Base-by-base conservation (phyloP, 495 filamentous ascomycete species). In the Xylaria venustula region DNA sequence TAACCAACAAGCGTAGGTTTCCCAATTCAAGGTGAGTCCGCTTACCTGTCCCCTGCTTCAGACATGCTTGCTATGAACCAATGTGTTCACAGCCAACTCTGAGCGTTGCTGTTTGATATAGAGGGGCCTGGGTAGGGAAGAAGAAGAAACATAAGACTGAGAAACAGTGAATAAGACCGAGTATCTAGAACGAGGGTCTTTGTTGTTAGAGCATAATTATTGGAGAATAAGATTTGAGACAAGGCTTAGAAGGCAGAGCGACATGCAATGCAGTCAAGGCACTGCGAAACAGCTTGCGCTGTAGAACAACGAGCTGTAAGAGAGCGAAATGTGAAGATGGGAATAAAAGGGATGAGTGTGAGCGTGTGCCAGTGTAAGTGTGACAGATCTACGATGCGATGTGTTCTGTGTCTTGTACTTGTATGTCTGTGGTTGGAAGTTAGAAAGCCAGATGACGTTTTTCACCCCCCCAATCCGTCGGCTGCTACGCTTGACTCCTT, bases 31-130 rank as follows among this genome's bases (percentile, higher is more conserved):
- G 37, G 14, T 40, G 14, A 40, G 14, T 15, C 48, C 15, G 55
- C 73, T 64, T 71, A 79, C 77, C 69, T 76, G 17, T 79, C 76
- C 64, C 76, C 76, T 48, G 67, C 61, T 14, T 79, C 76, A 28
- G 77, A 77, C 77, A 80, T 80, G 64, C 25, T 65, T 64, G 52
- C 49, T 48, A 55, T 54, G 46, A 57, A 28, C 32, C 25, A 28
- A 9, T 12, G 40, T 12, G 28, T 42, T 25, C 14, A 25, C 36
- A 25, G 41, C 42, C 30, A 11, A n/a, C 6, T 1, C 22, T n/a
- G 6, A 23, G 20, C 41, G 28, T 17, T 36, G 3, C 5, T 34
- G 30, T 11, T 14, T 7, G 23, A 41, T 53, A 22, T 4, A 9
- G 32, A 8, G 20, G n/a, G n/a, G 23, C 30, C 11, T 20, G 19